A percentile compares a stretch with the other conserved stretches of the same genome.
Conservation (phyloP, 225 moss, liverwort and hornwort species). For the Pleurozium schreberi region DNA sequence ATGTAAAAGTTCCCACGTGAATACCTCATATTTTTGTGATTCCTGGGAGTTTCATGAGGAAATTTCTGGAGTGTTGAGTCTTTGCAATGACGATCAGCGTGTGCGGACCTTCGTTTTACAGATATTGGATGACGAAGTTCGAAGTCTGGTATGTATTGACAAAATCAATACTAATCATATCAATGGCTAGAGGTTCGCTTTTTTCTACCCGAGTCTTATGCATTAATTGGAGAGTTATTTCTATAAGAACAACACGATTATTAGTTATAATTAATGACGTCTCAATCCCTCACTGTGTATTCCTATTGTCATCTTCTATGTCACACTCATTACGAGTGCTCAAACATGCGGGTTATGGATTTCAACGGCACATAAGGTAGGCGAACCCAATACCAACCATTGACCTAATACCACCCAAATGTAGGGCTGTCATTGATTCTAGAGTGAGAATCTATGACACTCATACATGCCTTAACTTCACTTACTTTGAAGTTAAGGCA, state of each 20-base stretch:
- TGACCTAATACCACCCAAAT: no score
- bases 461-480: no score
- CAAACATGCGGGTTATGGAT: conserved; percentile 38
- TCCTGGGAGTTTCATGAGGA: neutral
- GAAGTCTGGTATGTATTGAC: conserved; percentile 62
- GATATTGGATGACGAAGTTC: conserved; percentile 70
- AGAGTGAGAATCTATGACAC: no score
- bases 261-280: neutral
- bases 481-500: no score
- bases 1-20: neutral
- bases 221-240: neutral
- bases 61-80: neutral
- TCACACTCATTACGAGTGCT: neutral
- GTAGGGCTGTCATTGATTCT: no score
- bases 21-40: neutral
- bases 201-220: neutral
- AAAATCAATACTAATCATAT: conserved; percentile 60
- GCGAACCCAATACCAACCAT: no score
- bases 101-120: conserved; percentile 6
- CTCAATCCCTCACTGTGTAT: neutral
- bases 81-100: neutral
- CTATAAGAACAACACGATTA: neutral
- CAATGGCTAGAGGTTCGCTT: conserved; percentile 69
- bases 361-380: conserved; percentile 51
- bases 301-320: neutral